These are phyloP conservation scores for Peronospora belbahrii DNA, from an alignment of 352 stramenopile species.

Conservation along the genomic window DNA sequence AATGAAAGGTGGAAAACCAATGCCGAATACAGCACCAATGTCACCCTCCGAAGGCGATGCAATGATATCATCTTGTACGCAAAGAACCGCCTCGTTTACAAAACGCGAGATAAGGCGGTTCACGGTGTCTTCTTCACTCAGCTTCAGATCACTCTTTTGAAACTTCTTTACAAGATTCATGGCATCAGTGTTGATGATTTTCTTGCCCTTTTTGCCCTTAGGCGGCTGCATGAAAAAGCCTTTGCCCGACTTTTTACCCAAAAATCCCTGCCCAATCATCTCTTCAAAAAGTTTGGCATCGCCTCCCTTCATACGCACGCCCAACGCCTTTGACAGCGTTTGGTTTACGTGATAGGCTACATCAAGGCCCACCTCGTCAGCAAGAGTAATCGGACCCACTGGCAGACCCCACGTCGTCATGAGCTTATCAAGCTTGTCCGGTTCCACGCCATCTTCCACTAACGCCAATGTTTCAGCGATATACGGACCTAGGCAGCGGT, in stretches of 20 bases:
- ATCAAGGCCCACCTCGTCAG: conserved; percentile 97
- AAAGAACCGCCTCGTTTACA: conserved; percentile 96
- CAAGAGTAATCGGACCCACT: conserved; percentile 94
- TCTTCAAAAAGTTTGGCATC: conserved; percentile 89
- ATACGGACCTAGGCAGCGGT: conserved; percentile 95
- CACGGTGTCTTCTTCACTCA: conserved; percentile 80
- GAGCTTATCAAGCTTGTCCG: conserved; percentile 92
- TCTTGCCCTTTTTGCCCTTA: conserved; percentile 85
- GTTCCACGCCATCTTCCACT: conserved; percentile 85
- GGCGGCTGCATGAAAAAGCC: conserved; percentile 96
- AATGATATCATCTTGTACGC: conserved; percentile 97
- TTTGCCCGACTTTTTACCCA: conserved; percentile 96
- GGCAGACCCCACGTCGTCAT: conserved; percentile 95
- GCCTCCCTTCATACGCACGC: conserved; percentile 91
- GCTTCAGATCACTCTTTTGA: conserved; percentile 68
- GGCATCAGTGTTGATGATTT: conserved; percentile 84
- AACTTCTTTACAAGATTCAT: conserved; percentile 77
- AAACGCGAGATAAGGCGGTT: conserved; percentile 94
- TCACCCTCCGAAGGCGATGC: conserved; percentile 93
- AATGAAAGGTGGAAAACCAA: conserved; percentile 96
- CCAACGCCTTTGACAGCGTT: conserved; percentile 90
- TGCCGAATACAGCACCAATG: conserved; percentile 98
- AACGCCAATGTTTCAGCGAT: conserved; percentile 88
- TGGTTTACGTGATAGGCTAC: conserved; percentile 92
- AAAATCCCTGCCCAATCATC: conserved; percentile 93